Base-by-base conservation (phyloP, 2,329 filamentous ascomycete genomes). In the Colletotrichum filicis region DNA sequence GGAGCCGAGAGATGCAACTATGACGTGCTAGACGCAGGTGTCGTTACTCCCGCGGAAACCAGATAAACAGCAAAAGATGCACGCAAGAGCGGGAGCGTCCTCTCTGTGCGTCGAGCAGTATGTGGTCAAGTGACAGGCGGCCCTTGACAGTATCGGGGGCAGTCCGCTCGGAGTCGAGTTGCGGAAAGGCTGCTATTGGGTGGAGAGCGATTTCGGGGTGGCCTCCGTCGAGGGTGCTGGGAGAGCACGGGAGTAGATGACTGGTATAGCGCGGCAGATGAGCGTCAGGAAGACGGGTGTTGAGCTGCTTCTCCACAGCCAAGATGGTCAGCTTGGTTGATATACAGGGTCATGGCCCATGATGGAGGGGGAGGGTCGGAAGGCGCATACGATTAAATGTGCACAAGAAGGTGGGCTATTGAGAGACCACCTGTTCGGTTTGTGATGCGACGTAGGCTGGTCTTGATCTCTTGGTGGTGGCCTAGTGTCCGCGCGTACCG, bases 401-500 rank as follows among this genome's bases (percentile, higher is more conserved):
- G 37, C 32, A 42, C 16, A 62, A 56, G 49, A 28, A 42, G 63
- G 68, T 62, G 46, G 63, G 49, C 64, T 49, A 22, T 35, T 37
- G 32, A n/a, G 49, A 59, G 67, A 61, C 67, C 67, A 66, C 68
- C 68, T 72, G 71, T 74, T 72, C 57, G 57, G 24, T 60, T 32
- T 30, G 42, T 52, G 61, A 66, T 57, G 61, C 66, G 70, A 71
- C 49, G 60, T 37, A 46, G 26, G 16, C 28, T 37, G 57, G 14
- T 30, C 30, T 32, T 62, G 24, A 52, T 66, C 7, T 49, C 35
- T 16, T 55, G 61, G 22, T 55, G 42, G 62, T 28, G 46, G 57
- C 68, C 66, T 63, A 65, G 66, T 60, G 71, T 74, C 73, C 73
- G 71, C 73, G 71, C 57, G 66, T 74, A 69, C 71, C 71, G 71